Base-by-base conservation (phyloP, 495 filamentous ascomycete species). In the Penicillium samsonianum region DNA sequence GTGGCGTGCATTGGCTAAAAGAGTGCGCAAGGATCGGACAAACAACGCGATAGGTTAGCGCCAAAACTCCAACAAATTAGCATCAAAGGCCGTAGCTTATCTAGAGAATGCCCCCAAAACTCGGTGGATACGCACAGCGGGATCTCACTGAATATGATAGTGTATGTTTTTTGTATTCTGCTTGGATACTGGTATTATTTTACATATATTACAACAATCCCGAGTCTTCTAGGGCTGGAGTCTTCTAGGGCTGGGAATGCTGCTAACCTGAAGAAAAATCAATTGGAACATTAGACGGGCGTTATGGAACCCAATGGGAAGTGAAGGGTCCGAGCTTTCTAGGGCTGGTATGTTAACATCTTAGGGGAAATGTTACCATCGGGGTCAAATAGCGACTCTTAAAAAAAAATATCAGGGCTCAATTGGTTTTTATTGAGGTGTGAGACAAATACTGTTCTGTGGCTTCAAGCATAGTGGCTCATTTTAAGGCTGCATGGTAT, bases 301-400 rank as follows among this genome's bases (percentile, higher is more conserved):
- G 35, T 17, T 38, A 7, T 2, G 2, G 6, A 38, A 28, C 26
- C 6, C 26, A 33, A 14, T 14, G 11, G 4, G 1, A 33, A 33
- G 30, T 33, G 12, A 33, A 38, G 35, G 35, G 35, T 38, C 35
- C 35, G 35, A 38, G 35, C 35, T 17, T 8, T 38, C n/a, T 5
- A 17, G 35, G n/a, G 33, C 23, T 26, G 23, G 12, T 0, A 48
- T 48, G 45, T 48, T 14, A 14, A 3, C 45, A 48, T 48, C 45
- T 48, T 31, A 48, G 45, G 30, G 10, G n/a, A 20, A 19, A 48
- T 48, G 45, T 14, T 48, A 25, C 5, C 45, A 48, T 48, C n/a
- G n/a, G 6, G 25, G 2, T 7, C 6, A 46, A 17, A n/a, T n/a
- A 3, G 3, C 2, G 1, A 25, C 11, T 47, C 17, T 17, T 26